phyloP scores from a whole-genome alignment of 805 yeast genomes.

The Metschnikowia chrysomelidarum region DNA sequence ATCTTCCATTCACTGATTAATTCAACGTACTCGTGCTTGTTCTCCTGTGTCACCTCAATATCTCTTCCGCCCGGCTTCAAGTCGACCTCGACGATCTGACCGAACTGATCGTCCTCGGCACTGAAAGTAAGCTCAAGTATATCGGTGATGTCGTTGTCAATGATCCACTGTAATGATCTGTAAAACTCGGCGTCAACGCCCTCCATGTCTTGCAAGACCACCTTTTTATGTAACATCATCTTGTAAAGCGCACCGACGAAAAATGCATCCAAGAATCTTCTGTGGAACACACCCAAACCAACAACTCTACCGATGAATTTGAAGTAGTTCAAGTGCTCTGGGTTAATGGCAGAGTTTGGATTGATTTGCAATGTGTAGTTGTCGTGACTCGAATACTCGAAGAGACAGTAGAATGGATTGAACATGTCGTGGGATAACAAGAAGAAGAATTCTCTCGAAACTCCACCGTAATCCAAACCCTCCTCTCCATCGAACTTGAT shows the following conservation, averaged over 20 bases:
- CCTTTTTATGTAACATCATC: constrained; percentile 95
- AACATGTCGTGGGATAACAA: constrained; percentile 97
- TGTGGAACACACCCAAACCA: constrained; percentile 96
- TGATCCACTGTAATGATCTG: constrained; percentile 91
- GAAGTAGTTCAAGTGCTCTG: constrained; percentile 97
- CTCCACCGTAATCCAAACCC: constrained; percentile 99
- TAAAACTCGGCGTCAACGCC: constrained; percentile 98
- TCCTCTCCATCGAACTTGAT: constrained; percentile 99
- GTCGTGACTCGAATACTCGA: constrained; percentile 97
- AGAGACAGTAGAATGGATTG: constrained; percentile 95
- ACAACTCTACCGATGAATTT: constrained; percentile 98
- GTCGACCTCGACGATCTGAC: constrained; percentile 86
- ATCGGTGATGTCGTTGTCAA: constrained; percentile 86
- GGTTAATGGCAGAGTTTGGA: constrained; percentile 95
- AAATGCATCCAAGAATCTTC: constrained; percentile 96
- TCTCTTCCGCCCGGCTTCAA: constrained; percentile 85
- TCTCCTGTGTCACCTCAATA: constrained; percentile 87
- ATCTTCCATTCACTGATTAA: constrained; percentile 95
- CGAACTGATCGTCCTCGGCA: constrained; percentile 90
- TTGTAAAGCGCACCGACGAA: constrained; percentile 97
- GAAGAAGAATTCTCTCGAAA: constrained; percentile 96
- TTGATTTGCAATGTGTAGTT: constrained; percentile 96
- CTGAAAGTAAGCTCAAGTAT: constrained; percentile 86
- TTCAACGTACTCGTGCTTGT: constrained; percentile 90
- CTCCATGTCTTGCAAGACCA: constrained; percentile 95